Evolutionary conservation across 345 rosid genomes (phyloP).

Genomic region (Brassica juncea): DNA sequence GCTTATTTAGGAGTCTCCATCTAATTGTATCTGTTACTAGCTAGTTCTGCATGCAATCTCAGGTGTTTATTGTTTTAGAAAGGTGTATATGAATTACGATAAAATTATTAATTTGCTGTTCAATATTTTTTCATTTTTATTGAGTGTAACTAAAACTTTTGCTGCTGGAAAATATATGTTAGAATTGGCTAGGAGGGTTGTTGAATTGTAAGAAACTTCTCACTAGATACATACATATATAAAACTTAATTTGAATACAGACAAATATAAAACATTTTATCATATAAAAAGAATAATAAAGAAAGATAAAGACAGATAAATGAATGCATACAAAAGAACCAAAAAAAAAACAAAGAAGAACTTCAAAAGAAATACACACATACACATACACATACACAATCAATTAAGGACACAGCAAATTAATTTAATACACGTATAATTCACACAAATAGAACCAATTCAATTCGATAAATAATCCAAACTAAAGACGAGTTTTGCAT

Average conservation of each 20-base stretch:
- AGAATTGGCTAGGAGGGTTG: neutral
- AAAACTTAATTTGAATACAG: neutral
- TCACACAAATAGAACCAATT: slow-evolving; percentile 31
- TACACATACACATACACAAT: slow-evolving; percentile 10
- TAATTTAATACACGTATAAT: slow-evolving; percentile 9
- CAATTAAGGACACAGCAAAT: slow-evolving; percentile 22
- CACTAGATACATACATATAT: neutral
- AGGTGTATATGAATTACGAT: neutral
- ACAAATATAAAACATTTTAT: neutral
- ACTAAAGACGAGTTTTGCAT: slow-evolving; percentile 56
- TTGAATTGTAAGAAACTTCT: neutral
- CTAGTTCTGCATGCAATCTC: neutral
- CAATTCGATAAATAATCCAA: neutral
- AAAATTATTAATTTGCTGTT: neutral
- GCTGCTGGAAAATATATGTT: neutral
- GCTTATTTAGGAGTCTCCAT: slow-evolving; percentile 9
- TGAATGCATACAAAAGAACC: slow-evolving; percentile 7
- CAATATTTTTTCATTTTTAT: neutral
- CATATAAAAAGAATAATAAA: slow-evolving; percentile 3
- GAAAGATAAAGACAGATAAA: slow-evolving; percentile 2
- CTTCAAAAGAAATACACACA: neutral
- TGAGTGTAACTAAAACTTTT: neutral
- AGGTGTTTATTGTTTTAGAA: neutral
- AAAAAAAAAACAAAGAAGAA: slow-evolving; percentile 6
- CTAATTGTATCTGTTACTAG: neutral